A percentile compares a stretch with the other conserved stretches of the same genome.
phyloP scores from a whole-genome alignment of 768 basidiomycete genomes.

The Suillus variegatus region DNA sequence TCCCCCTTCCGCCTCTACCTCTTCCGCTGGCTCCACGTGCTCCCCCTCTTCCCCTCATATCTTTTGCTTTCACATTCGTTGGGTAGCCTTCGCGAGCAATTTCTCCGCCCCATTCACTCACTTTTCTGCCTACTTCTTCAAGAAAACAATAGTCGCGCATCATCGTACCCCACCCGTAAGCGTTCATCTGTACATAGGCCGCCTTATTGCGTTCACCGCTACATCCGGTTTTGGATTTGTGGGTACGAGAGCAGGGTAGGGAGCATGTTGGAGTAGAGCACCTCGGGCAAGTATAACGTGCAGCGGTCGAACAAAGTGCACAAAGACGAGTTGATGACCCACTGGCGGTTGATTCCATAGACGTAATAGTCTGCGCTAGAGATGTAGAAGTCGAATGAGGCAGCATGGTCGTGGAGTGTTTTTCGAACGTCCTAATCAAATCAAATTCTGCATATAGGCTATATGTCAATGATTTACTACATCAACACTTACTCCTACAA shows the following conservation, averaged over 20 bases:
- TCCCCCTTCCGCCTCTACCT: constrained; percentile 30
- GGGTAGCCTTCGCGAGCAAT: constrained; percentile 64
- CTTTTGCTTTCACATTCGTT: constrained; percentile 25
- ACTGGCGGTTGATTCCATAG: not conserved
- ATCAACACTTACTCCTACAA: not conserved
- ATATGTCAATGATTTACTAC: not conserved
- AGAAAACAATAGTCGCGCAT: constrained; percentile 88
- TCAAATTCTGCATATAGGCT: not conserved
- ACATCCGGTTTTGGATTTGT: constrained; percentile 65
- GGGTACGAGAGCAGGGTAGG: constrained; percentile 61
- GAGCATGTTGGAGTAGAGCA: constrained; percentile 77
- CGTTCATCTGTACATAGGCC: constrained; percentile 77
- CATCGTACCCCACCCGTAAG: constrained; percentile 84
- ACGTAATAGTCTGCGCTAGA: not conserved
- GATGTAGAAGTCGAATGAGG: not conserved
- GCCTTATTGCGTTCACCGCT: constrained; percentile 74
- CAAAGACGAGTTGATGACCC: constrained; percentile 36
- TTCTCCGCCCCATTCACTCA: constrained; percentile 72
- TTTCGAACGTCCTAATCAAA: not conserved
- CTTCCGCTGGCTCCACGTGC: constrained; percentile 24
- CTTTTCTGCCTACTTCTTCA: constrained; percentile 78
- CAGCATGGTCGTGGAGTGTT: not conserved
- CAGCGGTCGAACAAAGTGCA: constrained; percentile 47
- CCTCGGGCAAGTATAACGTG: constrained; percentile 81
- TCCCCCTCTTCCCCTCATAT: constrained; percentile 21